These are phyloP conservation scores for Iris macrosiphon DNA, from an alignment of 106 monocot species.

Conservation along the genomic window DNA sequence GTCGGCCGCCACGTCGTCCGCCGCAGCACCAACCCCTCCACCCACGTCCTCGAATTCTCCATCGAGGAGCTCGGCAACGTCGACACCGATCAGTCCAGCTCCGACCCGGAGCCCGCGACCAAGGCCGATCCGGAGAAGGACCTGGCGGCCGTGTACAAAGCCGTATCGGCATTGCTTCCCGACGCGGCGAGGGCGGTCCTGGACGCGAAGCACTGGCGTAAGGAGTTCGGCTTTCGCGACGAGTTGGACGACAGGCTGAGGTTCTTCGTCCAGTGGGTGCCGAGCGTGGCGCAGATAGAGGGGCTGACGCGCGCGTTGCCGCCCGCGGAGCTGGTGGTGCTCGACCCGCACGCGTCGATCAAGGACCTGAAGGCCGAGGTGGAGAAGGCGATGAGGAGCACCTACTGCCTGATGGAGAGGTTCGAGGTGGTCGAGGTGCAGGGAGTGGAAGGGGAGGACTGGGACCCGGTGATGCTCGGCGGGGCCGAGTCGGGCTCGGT, in stretches of 20 bases:
- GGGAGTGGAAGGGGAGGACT: conserved; percentile 56
- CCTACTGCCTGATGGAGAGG: conserved; percentile 57
- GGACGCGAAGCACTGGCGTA: conserved; percentile 73
- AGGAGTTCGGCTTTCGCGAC: conserved; percentile 50
- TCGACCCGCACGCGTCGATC: conserved; percentile 64
- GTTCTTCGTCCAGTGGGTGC: conserved; percentile 54
- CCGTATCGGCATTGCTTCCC: conserved; percentile 19
- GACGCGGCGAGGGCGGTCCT: conserved; percentile 38
- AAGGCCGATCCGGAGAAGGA: conserved; percentile 29
- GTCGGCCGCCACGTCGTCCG: conserved; percentile 48
- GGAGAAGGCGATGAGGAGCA: conserved; percentile 62
- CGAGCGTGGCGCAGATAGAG: conserved; percentile 23
- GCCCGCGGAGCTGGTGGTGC: conserved; percentile 61
- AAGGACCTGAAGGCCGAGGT: conserved; percentile 56
- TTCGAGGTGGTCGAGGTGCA: conserved; percentile 29
- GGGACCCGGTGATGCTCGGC: conserved; percentile 72
- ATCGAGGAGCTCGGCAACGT: conserved; percentile 20
- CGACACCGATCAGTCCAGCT: background rate
- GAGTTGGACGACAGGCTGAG: conserved; percentile 74
- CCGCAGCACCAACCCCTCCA: conserved; percentile 49
- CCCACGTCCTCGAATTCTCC: conserved; percentile 72
- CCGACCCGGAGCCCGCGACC: background rate
- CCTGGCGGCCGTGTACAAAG: conserved; percentile 28
- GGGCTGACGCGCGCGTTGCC: conserved; percentile 22
- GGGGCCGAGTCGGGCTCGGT: conserved; percentile 64